Base-by-base conservation (phyloP, 139 green algal species). In the Deuterostichococcus epilithicus region DNA sequence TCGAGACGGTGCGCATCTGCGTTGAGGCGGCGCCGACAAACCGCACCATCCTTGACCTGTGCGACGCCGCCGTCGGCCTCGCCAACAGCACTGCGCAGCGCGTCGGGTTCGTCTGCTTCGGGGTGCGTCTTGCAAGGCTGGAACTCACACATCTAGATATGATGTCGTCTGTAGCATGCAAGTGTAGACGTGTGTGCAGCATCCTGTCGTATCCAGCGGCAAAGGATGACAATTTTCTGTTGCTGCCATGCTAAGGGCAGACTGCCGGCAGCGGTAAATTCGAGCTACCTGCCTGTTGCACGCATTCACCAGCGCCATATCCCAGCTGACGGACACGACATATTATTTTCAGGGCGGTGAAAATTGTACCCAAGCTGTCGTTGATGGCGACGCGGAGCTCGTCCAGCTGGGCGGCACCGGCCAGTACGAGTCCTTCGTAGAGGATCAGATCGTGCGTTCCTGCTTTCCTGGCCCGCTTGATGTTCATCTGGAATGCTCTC, bases 31-130 rank as follows among this genome's bases (percentile, higher is more conserved):
- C 32, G 1, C 37, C 37, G 42, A 52, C 42, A 35, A 71, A 81
- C 32, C 23, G 33, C 32, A 60, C 69, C 4, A 44, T 81, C 36
- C 38, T 81, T 20, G 13, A 33, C 4, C 30, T n/a, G n/a, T 79
- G 76, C 70, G 22, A 28, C 60, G 60, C 32, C 0, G 68, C 69
- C 26, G 45, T 76, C 2, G 69, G 28, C 28, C 69, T 74, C 26
- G 42, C 76, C 30, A 42, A 23, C 6, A 70, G 39, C 70, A 71
- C 71, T 33, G 28, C 58, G 28, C 2, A n/a, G 1, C 36, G 26
- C 58, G 68, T 80, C 4, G 38, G 28, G 13, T 80, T 80, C 32
- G 30, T 3, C 5, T 80, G 76, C 38, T 34, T 80, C 10, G 39
- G 30, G 37, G 76, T 70, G 15, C 38, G 63, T 68, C n/a, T 2